Base-by-base conservation (phyloP, 2,329 filamentous ascomycete species). In the Dendrostoma leiphaemia region DNA sequence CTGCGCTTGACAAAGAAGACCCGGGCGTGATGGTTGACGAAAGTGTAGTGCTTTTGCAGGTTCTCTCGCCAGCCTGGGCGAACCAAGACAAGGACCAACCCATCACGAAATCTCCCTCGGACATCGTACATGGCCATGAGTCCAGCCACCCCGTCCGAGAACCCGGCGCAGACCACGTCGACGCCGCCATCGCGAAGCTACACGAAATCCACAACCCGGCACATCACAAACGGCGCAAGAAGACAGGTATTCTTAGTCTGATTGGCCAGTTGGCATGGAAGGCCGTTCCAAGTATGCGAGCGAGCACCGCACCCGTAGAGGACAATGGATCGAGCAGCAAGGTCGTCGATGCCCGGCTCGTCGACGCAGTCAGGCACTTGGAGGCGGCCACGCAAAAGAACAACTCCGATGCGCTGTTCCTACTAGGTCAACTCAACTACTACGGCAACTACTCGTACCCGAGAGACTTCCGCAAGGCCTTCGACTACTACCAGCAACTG, bases 361-460 rank as follows among this genome's bases (percentile, higher is more conserved):
- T 74, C 23, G 76, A 78, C 28, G 80, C 80, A 5, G 77, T 83
- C 23, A 71, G 71, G 51, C 69, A 82, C 21, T 74, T 85, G 19
- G 73, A 83, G 57, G 71, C 78, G 53, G 78, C 81, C 1, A 77
- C 79, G 13, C 69, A 71, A 15, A 71, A 77, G 58, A 82, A 83
- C 60, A 84, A 91, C 66, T 81, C 90, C 2, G 92, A 99, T 69
- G 94, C 94, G 5, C 83, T 97, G 43, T 96, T 88, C 66, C 77
- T 96, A 15, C 80, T 99, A 23, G 94, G 90, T 17, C 90, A 99
- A 68, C 87, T 99, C 80, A 96, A 95, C 75, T 97, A 97, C 71
- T 91, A 94, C 65, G 94, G 94, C 67, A 97, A 97, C 71, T 96
- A 88, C 71, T 89, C 90, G 21, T 82, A 97, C 65, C 92, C 93